A percentile compares a stretch with the other conserved stretches of the same genome.
These are phyloP conservation scores for Cyclotella atomus DNA, from an alignment of 108 stramenopile genomes.

Conservation along the genomic window DNA sequence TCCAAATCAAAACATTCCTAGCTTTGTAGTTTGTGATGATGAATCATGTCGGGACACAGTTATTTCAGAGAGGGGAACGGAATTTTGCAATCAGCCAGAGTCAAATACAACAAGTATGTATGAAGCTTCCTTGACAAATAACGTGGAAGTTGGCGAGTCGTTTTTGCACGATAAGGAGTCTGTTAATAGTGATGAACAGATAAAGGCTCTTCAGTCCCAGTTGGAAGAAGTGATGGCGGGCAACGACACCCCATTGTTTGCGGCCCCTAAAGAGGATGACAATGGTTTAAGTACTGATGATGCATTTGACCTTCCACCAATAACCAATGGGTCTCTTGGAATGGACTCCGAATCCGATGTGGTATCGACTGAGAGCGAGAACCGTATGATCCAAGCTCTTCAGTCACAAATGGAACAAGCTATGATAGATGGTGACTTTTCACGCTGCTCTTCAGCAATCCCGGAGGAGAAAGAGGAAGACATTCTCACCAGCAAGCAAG, in stretches of 20 bases:
- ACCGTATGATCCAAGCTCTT: not conserved
- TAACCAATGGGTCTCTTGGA: too few relatives aligned
- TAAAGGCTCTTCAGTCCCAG: not conserved
- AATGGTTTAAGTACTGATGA: too few relatives aligned
- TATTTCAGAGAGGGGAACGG: not conserved
- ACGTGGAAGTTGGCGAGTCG: too few relatives aligned
- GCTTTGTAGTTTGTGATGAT: conserved; percentile 9
- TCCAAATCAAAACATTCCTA: not conserved
- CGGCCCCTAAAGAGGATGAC: not conserved
- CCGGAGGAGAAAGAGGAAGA: not conserved
- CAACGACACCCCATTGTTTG: not conserved
- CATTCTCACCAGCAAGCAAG: not conserved
- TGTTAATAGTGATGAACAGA: conserved; percentile 2
- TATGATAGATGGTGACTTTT: conserved; percentile 3
- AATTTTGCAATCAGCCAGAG: too few relatives aligned
- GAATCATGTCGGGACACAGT: conserved; percentile 7
- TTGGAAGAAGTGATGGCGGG: conserved; percentile 1
- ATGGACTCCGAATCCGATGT: too few relatives aligned
- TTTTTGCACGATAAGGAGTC: not conserved
- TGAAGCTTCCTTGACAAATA: not conserved
- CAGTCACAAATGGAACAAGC: conserved; percentile 6
- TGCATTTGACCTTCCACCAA: too few relatives aligned
- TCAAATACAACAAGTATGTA: too few relatives aligned
- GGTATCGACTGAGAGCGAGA: not conserved
- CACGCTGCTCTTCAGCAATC: not conserved